Conservation (phyloP, 1,284 basidiomycete species). For the Sporisorium scitamineum region DNA sequence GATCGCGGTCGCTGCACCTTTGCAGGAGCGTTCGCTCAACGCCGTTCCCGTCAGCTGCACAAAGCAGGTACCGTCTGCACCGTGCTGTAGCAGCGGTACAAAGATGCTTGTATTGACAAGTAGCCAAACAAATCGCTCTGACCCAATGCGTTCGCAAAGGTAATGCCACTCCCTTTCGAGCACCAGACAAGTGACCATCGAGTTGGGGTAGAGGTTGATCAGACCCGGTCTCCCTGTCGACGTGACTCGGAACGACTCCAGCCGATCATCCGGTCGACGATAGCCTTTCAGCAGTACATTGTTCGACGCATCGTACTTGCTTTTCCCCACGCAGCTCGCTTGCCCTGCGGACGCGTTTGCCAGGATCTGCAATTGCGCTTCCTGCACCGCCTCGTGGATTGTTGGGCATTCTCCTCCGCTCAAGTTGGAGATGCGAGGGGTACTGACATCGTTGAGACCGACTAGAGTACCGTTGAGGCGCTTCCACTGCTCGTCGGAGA, state of each 20-base stretch:
- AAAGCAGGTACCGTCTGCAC: constrained; percentile 76
- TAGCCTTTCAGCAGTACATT: constrained; percentile 78
- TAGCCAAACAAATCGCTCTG: constrained; percentile 79
- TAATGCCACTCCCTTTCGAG: constrained; percentile 76
- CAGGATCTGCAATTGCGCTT: constrained; percentile 43
- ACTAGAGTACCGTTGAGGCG: constrained; percentile 19
- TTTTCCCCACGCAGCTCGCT: background rate
- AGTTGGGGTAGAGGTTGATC: constrained; percentile 79
- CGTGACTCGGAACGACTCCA: constrained; percentile 25
- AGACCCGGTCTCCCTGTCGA: constrained; percentile 68
- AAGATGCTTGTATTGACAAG: constrained; percentile 81
- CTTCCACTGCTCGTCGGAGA: constrained; percentile 27
- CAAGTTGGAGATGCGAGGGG: background rate
- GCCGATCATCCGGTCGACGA: constrained; percentile 72
- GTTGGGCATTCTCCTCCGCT: background rate
- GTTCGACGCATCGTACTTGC: constrained; percentile 11
- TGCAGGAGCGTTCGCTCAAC: constrained; percentile 71
- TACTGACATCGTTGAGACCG: background rate
- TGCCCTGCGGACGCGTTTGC: constrained; percentile 7
- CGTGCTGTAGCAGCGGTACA: constrained; percentile 73
- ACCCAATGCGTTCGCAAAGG: constrained; percentile 78
- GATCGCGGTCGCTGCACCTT: background rate
- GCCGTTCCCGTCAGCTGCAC: constrained; percentile 82
- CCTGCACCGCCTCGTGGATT: constrained; percentile 37
- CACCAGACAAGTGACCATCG: constrained; percentile 77